Evolutionary conservation across 2,329 filamentous ascomycete genomes (phyloP).

Genomic region (Alternaria metachromatica): DNA sequence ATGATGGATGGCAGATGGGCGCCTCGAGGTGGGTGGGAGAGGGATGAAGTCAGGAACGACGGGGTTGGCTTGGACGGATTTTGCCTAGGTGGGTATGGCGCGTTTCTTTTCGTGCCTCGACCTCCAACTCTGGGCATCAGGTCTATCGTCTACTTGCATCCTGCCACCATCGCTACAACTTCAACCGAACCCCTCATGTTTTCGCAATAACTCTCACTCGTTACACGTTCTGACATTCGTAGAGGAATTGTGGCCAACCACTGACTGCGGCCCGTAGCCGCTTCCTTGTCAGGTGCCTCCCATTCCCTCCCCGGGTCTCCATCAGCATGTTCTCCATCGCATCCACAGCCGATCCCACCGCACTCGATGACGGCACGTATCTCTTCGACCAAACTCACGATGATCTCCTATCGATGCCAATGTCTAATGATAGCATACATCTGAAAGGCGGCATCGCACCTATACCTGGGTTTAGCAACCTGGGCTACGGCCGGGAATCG

Average conservation of each 20-base stretch:
- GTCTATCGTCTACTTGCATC: constrained; percentile 29
- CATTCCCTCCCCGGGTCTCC: constrained; percentile 21
- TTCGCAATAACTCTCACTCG: constrained; percentile 20
- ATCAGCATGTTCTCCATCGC: constrained; percentile 46
- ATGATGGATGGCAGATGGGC: not conserved
- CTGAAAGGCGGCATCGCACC: constrained; percentile 41
- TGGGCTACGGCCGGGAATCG: constrained; percentile 49
- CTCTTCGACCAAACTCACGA: constrained; percentile 43
- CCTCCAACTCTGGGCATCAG: constrained; percentile 28
- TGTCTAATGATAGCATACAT: constrained; percentile 42
- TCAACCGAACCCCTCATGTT: constrained; percentile 38
- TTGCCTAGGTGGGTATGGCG: constrained; percentile 30
- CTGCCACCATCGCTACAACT: constrained; percentile 36
- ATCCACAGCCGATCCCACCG: constrained; percentile 41
- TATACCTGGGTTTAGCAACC: constrained; percentile 44
- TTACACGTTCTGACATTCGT: constrained; percentile 15
- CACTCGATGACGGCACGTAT: constrained; percentile 44
- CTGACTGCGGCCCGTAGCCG: constrained; percentile 26
- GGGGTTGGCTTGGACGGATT: constrained; percentile 22
- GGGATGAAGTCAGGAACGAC: constrained; percentile 18
- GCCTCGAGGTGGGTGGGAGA: not conserved
- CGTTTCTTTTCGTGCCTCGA: constrained; percentile 33
- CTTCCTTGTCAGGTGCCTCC: constrained; percentile 39
- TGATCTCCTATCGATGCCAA: constrained; percentile 41
- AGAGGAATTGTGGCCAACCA: constrained; percentile 25